Base-by-base conservation (phyloP, 2,329 filamentous ascomycete genomes). In the Stagonosporopsis rhizophila region DNA sequence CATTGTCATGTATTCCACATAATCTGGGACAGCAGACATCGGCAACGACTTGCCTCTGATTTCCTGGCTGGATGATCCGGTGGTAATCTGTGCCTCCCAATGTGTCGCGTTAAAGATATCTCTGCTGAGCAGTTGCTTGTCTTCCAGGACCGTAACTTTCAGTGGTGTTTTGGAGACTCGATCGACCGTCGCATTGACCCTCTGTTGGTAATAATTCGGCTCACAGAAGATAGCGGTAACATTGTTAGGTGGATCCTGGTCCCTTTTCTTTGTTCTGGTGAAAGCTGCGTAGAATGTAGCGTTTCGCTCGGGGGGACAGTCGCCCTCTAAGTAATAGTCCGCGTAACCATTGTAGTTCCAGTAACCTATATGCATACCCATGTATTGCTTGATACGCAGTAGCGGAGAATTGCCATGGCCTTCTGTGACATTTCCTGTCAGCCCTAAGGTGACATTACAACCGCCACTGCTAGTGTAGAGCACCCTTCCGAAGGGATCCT, bases 291-390 rank as follows among this genome's bases (percentile, higher is more conserved):
- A 63, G 40, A 73, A 72, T 1, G 77, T 79, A 19, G 81, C 72
- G 0, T 75, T 73, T 0, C 60, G 52, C 0, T 71, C 65, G 0
- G 30, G 4, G 0, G 73, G 69, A 23, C 81, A 83, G 0, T 56
- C 12, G 15, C 1, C 1, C 3, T 61, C 69, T 56, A 64, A 55
- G 37, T 14, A 84, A 48, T 30, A 72, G 58, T 64, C 62, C 62
- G 56, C 76, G 0, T 68, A 64, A 0, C 77, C 55, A 2, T 72
- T 68, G 1, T n/a, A 35, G 2, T 35, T 35, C 32, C 32, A 71
- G 23, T 80, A 84, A 0, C 81, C 81, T 1, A 81, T 70, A 45
- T 83, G 84, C 0, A 73, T 60, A 37, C 78, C 73, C 0, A 61
- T 61, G 22, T 66, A 78, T 0, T 67, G 52, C 4, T 66, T 65